Percentiles rank a stretch among this genome's conserved stretches.
Conservation (phyloP, 805 yeast genomes). For the Candida gorgasii region DNA sequence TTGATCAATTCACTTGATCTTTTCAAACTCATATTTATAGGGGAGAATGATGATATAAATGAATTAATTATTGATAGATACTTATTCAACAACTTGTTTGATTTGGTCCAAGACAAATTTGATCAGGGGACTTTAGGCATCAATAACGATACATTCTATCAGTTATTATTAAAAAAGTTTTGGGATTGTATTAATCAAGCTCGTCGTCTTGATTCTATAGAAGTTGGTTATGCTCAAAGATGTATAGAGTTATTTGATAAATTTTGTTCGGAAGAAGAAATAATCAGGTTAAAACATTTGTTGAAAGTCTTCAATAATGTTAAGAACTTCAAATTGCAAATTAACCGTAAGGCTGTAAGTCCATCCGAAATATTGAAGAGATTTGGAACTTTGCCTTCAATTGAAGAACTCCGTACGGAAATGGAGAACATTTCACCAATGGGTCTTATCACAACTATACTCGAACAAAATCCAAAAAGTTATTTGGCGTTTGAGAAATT, state of each 20-base stretch:
- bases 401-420: slow-evolving; percentile 14
- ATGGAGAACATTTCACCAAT: slow-evolving; percentile 26
- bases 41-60: slow-evolving; percentile 5
- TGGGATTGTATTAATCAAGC: slow-evolving; percentile 37
- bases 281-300: slow-evolving; percentile 29
- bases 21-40: slow-evolving; percentile 25
- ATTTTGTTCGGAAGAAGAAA: slow-evolving; percentile 10
- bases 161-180: slow-evolving; percentile 26
- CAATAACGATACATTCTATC: slow-evolving; percentile 15
- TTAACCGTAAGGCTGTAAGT: slow-evolving; percentile 34
- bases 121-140: slow-evolving; percentile 12
- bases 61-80: slow-evolving; percentile 28
- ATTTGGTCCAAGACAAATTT: slow-evolving; percentile 20
- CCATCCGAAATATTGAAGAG: slow-evolving; percentile 39
- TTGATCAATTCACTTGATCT: slow-evolving; percentile 20
- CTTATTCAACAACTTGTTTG: slow-evolving; percentile 28
- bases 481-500: slow-evolving; percentile 48
- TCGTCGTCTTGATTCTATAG: slow-evolving; percentile 32
- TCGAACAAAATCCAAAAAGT: slow-evolving; percentile 56
- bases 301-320: slow-evolving; percentile 35
- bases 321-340: slow-evolving; percentile 35
- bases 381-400: slow-evolving; percentile 18
- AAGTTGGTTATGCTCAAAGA: slow-evolving; percentile 23
- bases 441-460: slow-evolving; percentile 39
- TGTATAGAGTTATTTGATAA: slow-evolving; percentile 30